Evolutionary conservation across 148 eudicot species (phyloP).

Genomic region (Tetragonia tetragonoides): DNA sequence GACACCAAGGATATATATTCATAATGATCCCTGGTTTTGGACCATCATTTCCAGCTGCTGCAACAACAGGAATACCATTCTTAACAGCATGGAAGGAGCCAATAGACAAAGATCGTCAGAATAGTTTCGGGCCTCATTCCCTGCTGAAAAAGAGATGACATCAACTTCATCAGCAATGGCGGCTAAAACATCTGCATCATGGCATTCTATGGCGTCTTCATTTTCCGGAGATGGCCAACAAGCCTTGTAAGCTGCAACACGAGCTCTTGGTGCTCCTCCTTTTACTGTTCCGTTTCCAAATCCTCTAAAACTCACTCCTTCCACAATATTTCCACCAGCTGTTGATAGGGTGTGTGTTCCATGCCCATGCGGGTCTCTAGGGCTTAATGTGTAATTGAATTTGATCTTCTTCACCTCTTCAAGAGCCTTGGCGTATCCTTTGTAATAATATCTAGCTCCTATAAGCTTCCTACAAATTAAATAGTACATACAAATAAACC

Average conservation of each 20-base stretch:
- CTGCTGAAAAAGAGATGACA: conserved; percentile 16
- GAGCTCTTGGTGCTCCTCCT: conserved; percentile 27
- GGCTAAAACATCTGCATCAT: conserved; percentile 17
- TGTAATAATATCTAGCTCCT: conserved; percentile 16
- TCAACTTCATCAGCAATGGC: conserved; percentile 19
- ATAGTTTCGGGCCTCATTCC: background rate
- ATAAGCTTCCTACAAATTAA: conserved; percentile 4
- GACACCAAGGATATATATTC: conserved; percentile 26
- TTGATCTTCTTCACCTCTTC: too few relatives aligned
- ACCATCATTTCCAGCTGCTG: conserved; percentile 27
- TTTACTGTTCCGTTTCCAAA: conserved; percentile 17
- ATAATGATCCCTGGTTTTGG: conserved; percentile 5
- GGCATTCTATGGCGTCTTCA: background rate
- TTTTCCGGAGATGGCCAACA: conserved; percentile 17
- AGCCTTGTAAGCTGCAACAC: conserved; percentile 28
- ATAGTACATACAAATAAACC: too few relatives aligned
- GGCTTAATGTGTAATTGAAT: too few relatives aligned
- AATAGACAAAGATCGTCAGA: conserved; percentile 9
- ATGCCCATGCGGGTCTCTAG: background rate
- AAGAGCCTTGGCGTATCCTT: background rate
- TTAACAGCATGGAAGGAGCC: conserved; percentile 26
- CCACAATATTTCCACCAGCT: conserved; percentile 4
- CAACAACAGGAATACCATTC: conserved; percentile 16
- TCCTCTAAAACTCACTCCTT: background rate
- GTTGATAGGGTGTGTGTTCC: conserved; percentile 18